Percentiles rank a stretch among this genome's conserved stretches.
These are phyloP conservation scores for Erigeron philadelphicus DNA, from an alignment of 140 eudicot species.

Conservation along the genomic window DNA sequence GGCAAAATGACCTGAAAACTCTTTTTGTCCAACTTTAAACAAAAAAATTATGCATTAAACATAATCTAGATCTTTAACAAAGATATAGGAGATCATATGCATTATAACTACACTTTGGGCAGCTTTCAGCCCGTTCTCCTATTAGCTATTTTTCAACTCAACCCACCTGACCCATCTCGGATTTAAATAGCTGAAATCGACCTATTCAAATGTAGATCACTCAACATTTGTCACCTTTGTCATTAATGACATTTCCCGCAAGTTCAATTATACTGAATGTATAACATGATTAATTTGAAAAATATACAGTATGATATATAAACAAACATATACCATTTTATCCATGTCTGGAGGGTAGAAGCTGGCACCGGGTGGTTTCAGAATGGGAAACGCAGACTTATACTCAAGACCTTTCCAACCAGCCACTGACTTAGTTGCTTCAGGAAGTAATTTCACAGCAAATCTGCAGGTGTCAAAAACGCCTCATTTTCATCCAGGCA, in stretches of 20 bases:
- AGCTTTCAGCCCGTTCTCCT: not conserved
- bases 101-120: not conserved
- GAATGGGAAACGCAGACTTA: conserved; percentile 68
- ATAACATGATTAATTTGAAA: not conserved
- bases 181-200: not conserved
- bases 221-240: not conserved
- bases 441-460: conserved; percentile 51
- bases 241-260: not conserved
- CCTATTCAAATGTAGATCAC: not conserved
- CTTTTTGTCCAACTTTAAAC: not conserved
- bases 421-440: conserved; percentile 57
- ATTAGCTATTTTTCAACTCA: not conserved
- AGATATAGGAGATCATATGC: not conserved
- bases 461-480: conserved; percentile 87
- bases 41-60: not conserved
- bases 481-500: conserved; percentile 86
- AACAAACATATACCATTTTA: conserved; percentile 51
- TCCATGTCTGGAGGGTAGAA: conserved; percentile 97
- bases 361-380: conserved; percentile 80
- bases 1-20: not conserved
- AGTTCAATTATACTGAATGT: not conserved
- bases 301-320: not conserved
- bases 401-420: conserved; percentile 94
- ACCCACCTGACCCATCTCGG: not conserved
- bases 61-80: not conserved